phyloP scores from a whole-genome alignment of 2,329 filamentous ascomycete genomes.

The Amphichorda felina region DNA sequence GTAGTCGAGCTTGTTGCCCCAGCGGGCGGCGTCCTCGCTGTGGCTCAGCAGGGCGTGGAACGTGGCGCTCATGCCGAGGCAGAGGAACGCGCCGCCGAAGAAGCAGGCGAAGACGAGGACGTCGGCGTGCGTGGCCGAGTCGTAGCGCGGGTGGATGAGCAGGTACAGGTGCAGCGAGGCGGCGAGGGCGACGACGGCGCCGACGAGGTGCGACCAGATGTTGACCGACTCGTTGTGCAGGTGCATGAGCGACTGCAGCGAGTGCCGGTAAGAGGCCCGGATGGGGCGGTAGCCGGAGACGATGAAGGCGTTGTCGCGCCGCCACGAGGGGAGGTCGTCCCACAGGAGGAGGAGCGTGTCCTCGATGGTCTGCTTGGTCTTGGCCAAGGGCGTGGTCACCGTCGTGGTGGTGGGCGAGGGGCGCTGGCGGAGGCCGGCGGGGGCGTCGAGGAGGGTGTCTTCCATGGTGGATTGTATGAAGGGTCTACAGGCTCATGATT shows the following conservation, averaged over 20 bases:
- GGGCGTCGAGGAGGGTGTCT: not conserved
- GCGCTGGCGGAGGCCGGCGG: not conserved
- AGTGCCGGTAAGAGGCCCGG: constrained; percentile 32
- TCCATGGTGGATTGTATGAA: not conserved
- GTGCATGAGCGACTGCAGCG: constrained; percentile 35
- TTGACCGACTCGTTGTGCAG: constrained; percentile 53
- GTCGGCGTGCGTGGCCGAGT: constrained; percentile 47
- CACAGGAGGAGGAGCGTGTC: constrained; percentile 29
- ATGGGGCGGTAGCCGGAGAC: constrained; percentile 38
- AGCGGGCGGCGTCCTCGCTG: constrained; percentile 61
- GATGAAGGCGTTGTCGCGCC: constrained; percentile 48
- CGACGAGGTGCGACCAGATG: constrained; percentile 54
- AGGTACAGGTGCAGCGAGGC: constrained; percentile 41
- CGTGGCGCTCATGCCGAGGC: constrained; percentile 70
- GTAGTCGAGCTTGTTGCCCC: constrained; percentile 92
- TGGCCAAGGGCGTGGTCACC: not conserved
- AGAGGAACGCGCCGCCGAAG: constrained; percentile 61
- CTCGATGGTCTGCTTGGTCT: not conserved
- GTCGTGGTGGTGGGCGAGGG: not conserved
- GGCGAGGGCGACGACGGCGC: constrained; percentile 45
- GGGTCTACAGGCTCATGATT: not conserved
- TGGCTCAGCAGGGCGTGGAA: constrained; percentile 84
- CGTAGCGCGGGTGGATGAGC: constrained; percentile 53
- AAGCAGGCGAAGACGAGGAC: constrained; percentile 67
- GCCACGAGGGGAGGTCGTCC: constrained; percentile 47